Conservation (phyloP, 2,329 filamentous ascomycete genomes). For the Xylariaceae sp. region DNA sequence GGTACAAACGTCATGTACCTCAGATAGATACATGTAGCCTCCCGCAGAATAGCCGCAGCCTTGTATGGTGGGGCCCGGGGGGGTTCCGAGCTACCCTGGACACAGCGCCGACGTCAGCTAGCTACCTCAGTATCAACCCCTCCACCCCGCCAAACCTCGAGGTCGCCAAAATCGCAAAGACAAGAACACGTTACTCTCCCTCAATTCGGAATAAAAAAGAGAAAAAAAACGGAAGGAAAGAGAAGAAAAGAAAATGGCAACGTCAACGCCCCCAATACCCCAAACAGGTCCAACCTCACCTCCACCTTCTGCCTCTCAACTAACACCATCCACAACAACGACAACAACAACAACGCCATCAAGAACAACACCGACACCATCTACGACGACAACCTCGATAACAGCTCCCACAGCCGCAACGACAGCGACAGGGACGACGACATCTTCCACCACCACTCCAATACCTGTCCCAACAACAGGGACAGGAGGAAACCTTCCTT, state of each 20-base stretch:
- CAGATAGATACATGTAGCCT: no score
- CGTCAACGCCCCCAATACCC: constrained; percentile 7
- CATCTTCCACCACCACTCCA: no score
- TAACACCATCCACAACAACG: neutral
- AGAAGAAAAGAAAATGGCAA: constrained; percentile 6
- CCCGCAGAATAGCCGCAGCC: no score
- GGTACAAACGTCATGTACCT: no score
- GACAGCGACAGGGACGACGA: no score
- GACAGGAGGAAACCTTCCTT: no score
- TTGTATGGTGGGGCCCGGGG: no score
- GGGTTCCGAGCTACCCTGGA: no score
- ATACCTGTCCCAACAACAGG: no score
- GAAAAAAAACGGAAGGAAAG: no score
- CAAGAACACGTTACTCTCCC: neutral
- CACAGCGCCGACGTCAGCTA: no score
- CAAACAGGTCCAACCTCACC: constrained; percentile 4
- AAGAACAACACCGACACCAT: constrained; percentile 2
- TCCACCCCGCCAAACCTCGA: neutral
- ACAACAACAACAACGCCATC: constrained; percentile 1
- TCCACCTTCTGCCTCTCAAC: neutral
- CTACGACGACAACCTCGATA: constrained; percentile 1
- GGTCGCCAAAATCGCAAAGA: neutral
- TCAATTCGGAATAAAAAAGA: no score
- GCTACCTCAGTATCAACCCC: neutral
- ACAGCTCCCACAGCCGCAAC: constrained; percentile 11